These are phyloP conservation scores for Lactarius evosmus DNA, from an alignment of 768 basidiomycete genomes.

Conservation along the genomic window DNA sequence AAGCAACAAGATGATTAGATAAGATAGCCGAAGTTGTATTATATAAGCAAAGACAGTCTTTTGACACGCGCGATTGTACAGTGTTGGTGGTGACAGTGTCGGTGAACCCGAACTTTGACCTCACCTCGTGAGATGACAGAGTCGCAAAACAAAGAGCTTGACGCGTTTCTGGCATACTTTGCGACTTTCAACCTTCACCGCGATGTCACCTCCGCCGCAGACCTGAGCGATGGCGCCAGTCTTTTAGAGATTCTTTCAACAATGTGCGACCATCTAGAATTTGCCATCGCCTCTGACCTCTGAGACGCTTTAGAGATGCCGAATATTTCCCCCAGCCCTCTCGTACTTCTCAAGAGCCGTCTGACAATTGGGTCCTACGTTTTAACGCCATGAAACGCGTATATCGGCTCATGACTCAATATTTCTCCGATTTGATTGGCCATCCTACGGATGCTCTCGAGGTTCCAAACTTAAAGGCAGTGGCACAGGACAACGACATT, in stretches of 20 bases:
- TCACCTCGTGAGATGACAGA: constrained; percentile 32
- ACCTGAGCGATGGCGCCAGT: constrained; percentile 78
- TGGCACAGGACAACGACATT: constrained; percentile 73
- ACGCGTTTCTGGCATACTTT: constrained; percentile 82
- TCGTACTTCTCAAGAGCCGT: constrained; percentile 56
- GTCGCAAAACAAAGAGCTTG: constrained; percentile 56
- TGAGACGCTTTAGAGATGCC: constrained; percentile 53
- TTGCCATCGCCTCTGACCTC: constrained; percentile 4
- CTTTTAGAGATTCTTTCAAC: constrained; percentile 71
- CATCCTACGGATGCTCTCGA: constrained; percentile 74
- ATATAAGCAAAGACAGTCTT: background rate
- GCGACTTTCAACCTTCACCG: constrained; percentile 65
- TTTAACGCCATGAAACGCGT: constrained; percentile 81
- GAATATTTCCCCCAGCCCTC: constrained; percentile 70
- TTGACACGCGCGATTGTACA: too few species aligned
- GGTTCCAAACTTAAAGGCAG: constrained; percentile 83
- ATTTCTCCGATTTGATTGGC: constrained; percentile 79
- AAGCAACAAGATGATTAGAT: constrained; percentile 35
- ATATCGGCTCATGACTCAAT: constrained; percentile 86
- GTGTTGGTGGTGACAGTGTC: too few species aligned
- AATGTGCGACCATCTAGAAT: constrained; percentile 51
- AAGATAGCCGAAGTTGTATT: background rate
- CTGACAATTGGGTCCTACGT: constrained; percentile 88
- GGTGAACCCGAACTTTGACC: background rate
- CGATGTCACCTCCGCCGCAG: constrained; percentile 57